Percentiles rank a stretch among this genome's conserved stretches.
Conservation (phyloP, 768 basidiomycete species). For the Pisolithus orientalis region DNA sequence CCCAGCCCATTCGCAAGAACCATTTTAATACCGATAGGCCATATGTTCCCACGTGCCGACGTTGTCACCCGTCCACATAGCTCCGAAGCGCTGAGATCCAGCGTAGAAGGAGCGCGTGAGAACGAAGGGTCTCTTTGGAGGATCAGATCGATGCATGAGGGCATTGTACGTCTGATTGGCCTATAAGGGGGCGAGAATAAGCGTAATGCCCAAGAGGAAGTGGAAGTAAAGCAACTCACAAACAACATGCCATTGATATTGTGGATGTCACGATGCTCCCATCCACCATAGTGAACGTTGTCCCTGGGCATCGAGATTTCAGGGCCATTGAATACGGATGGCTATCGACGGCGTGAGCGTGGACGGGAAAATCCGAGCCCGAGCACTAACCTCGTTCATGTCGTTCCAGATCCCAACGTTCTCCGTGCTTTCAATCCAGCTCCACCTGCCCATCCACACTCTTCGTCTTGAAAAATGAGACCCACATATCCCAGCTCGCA, state of each 20-base stretch:
- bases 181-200: slow-evolving; percentile 33
- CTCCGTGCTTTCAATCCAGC: slow-evolving; percentile 76
- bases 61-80: slow-evolving; percentile 99
- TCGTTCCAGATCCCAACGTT: slow-evolving; percentile 97
- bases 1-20: slow-evolving; percentile 81
- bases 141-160: slow-evolving; percentile 64
- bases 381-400: slow-evolving; percentile 84
- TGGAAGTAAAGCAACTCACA: slow-evolving; percentile 36
- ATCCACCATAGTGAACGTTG: slow-evolving; percentile 82
- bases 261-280: slow-evolving; percentile 98
- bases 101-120: slow-evolving; percentile 93
- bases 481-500: slow-evolving; percentile 87
- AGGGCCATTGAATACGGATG: slow-evolving; percentile 97
- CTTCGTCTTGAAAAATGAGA: slow-evolving; percentile 65
- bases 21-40: slow-evolving; percentile 89
- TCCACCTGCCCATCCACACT: slow-evolving; percentile 51
- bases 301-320: slow-evolving; percentile 84
- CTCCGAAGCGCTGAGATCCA: slow-evolving; percentile 92
- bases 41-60: slow-evolving; percentile 98
- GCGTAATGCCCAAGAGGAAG: not conserved
- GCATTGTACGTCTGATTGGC: slow-evolving; percentile 82
- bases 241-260: slow-evolving; percentile 97
- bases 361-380: not conserved
- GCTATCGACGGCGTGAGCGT: slow-evolving; percentile 40
- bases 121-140: slow-evolving; percentile 86